Evolutionary conservation across 176 grass and related monocot genomes (phyloP), one percentile per base, ranked within the genome.

Genomic region (Avena insularis): DNA sequence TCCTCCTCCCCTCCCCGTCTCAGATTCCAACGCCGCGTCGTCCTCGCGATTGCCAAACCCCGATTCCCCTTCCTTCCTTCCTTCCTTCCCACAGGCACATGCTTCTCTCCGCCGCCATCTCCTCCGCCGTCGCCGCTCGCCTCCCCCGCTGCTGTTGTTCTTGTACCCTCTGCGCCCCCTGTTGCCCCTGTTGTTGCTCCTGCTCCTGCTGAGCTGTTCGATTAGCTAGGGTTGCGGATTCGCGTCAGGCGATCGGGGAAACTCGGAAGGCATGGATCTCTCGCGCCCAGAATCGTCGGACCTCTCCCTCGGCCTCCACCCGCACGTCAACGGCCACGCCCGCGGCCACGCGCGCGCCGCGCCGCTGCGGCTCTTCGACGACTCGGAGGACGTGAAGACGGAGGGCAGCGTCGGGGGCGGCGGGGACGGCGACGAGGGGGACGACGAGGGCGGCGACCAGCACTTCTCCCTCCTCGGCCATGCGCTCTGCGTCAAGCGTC

Each of bases 401-500:
- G 89, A 86, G 83, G 79, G 36, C 2, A 73, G 82, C 33, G 27
- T 87, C 15, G 85, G 49, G 8, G 57, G 46, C 23, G 80, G 56
- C 36, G 85, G 43, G 3, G 60, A 15, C 70, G 75, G 25, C 23
- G 75, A 87, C 17, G 89, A 85, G 0, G 90, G 87, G 10, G 87
- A 48, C 21, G 78, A 70, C 40, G 40, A 43, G 40, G 40, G 40
- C 40, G 40, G 40, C 17, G 90, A 94, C 84, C 90, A 92, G 59
- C 87, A 88, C 79, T 85, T 94, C 82, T 92, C 85, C 51, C 93
- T 98, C 80, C 84, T 96, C 7, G 93, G 97, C 2, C 93, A 98
- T 84, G 51, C 93, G 25, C 88, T 98, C 79, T 96, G 90, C 92
- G 79, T 98, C 82, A 98, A 96, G 90, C 90, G 90, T 46, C 92